Conservation (phyloP, 352 stramenopile genomes). For the Pythium sp. region DNA sequence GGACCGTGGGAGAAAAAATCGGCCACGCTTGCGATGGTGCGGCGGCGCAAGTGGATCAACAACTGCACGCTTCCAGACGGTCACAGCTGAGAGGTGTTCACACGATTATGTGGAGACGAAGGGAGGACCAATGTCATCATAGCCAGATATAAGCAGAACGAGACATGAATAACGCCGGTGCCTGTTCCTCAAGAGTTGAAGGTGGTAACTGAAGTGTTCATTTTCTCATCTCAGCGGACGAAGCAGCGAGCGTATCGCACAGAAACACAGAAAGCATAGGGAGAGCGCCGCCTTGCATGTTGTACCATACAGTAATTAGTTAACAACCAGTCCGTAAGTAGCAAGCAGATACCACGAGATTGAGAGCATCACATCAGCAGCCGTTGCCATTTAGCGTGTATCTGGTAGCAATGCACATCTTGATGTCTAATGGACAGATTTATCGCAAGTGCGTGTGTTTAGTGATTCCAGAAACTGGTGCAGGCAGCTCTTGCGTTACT, state of each 20-base stretch:
- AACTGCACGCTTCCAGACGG: slow-evolving; percentile 34
- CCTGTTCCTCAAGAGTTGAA: not conserved
- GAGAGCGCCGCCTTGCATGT: not conserved
- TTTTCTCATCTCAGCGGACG: not conserved
- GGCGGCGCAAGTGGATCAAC: slow-evolving; percentile 83
- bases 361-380: not conserved
- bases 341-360: not conserved
- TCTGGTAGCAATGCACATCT: not conserved
- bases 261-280: not conserved
- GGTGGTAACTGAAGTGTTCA: not conserved
- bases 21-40: slow-evolving; percentile 70
- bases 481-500: not conserved
- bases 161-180: not conserved
- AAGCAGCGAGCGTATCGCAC: slow-evolving; percentile 1
- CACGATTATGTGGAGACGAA: not conserved
- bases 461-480: not conserved
- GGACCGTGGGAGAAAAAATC: slow-evolving; percentile 76
- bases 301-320: slow-evolving; percentile 2
- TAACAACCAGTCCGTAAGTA: not conserved
- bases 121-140: not conserved
- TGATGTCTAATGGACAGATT: not conserved
- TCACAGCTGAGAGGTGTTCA: slow-evolving; percentile 3
- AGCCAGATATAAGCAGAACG: not conserved
- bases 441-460: not conserved
- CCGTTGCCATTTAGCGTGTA: not conserved